Percentiles rank a stretch among this genome's conserved stretches.
phyloP scores from a whole-genome alignment of 2,329 filamentous ascomycete genomes.

The Botryotinia calthae region DNA sequence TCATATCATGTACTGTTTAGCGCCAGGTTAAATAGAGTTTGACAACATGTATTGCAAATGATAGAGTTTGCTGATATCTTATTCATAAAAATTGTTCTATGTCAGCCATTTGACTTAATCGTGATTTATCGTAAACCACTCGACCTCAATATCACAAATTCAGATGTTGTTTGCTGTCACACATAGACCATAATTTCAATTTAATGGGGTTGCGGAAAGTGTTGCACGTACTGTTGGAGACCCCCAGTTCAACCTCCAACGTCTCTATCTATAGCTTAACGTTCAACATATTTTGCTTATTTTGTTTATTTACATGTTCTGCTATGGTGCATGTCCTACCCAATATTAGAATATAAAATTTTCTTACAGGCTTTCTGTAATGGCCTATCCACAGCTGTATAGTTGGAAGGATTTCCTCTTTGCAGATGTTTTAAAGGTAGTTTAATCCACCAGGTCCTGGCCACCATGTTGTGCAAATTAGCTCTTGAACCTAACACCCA shows the following conservation, averaged over 20 bases:
- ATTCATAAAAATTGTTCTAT: background rate
- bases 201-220: background rate
- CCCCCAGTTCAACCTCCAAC: background rate
- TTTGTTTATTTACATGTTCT: background rate
- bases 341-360: too few relatives aligned
- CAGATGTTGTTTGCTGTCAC: background rate
- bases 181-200: background rate
- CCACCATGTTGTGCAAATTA: background rate
- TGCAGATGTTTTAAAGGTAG: accelerated
- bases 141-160: background rate
- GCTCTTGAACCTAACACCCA: background rate
- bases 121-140: background rate
- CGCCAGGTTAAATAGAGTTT: accelerated
- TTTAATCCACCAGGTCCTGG: background rate
- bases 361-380: background rate
- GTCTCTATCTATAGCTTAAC: background rate
- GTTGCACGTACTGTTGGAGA: accelerated
- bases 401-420: background rate
- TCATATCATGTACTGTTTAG: background rate
- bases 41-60: too few relatives aligned
- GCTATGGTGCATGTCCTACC: background rate
- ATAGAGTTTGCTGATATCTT: background rate
- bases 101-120: background rate
- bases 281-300: background rate
- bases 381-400: background rate